Base-by-base conservation (phyloP, 1,284 basidiomycete genomes). In the Ustilago trichophora region DNA sequence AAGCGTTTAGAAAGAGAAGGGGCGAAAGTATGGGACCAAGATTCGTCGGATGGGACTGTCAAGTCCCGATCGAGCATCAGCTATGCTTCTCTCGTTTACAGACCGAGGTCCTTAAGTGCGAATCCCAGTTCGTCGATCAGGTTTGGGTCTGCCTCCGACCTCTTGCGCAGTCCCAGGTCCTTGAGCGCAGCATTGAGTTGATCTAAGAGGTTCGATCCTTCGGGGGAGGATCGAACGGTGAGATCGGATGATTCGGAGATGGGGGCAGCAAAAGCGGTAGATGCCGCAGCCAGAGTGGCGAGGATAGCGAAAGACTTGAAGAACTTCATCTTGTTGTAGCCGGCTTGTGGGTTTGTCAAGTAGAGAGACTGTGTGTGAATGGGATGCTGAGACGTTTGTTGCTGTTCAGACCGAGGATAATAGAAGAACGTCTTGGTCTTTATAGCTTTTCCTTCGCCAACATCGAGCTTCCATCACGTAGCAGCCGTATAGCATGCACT, bases 321-420 rank as follows among this genome's bases (percentile, higher is more conserved):
- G 29, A 50, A 26, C 42, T 57, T 38, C 55, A 57, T 57, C 9
- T 18, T 57, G 41, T 27, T 21, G 32, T 1, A 15, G 12, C n/a
- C n/a, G n/a, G n/a, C n/a, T 5, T 16, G 18, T 12, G 41, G 8
- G 27, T 27, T 18, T 7, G 6, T 18, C n/a, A n/a, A n/a, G n/a
- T n/a, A n/a, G n/a, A n/a, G n/a, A n/a, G n/a, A n/a, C n/a, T n/a
- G n/a, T n/a, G n/a, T n/a, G n/a, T n/a, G n/a, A n/a, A n/a, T n/a
- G n/a, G n/a, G n/a, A n/a, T n/a, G n/a, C n/a, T n/a, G n/a, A n/a
- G n/a, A n/a, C n/a, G n/a, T n/a, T 33, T 27, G 27, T 4, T 35
- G 32, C 19, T 16, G 9, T 22, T 4, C 8, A 29, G 27, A 13
- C 8, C 13, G 27, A 8, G 27, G 8, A 29, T 8, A 29, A 13